Evolutionary conservation across 2,329 filamentous ascomycete species (phyloP).

Genomic region (Achaetomium macrosporum): DNA sequence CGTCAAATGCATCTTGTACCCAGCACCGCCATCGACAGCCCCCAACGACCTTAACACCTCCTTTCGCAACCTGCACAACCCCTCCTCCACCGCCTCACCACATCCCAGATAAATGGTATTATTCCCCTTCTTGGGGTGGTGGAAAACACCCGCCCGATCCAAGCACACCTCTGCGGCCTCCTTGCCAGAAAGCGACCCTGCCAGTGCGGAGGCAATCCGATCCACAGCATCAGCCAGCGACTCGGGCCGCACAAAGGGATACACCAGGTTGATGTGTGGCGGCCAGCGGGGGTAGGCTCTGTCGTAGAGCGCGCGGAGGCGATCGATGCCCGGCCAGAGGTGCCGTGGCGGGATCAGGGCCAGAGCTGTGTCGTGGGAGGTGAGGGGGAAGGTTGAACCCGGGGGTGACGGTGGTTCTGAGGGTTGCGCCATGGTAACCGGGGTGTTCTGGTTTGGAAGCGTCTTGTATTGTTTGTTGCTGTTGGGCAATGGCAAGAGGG

Average conservation of each 20-base stretch:
- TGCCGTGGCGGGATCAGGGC: constrained; percentile 51
- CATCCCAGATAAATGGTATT: constrained; percentile 46
- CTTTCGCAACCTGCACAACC: constrained; percentile 32
- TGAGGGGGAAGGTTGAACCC: constrained; percentile 16
- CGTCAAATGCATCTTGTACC: constrained; percentile 50
- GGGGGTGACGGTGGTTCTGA: neutral
- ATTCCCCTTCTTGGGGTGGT: constrained; percentile 36
- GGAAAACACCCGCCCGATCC: constrained; percentile 41
- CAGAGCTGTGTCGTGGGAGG: constrained; percentile 53
- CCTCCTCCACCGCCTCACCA: constrained; percentile 18
- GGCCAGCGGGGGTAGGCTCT: constrained; percentile 57
- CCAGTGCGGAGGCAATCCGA: constrained; percentile 28
- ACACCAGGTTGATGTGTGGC: constrained; percentile 60
- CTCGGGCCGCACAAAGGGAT: constrained; percentile 54
- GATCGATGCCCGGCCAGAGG: constrained; percentile 45
- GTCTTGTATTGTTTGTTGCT: too few relatives aligned
- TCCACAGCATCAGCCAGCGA: constrained; percentile 39
- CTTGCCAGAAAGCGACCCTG: neutral
- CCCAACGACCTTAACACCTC: constrained; percentile 34
- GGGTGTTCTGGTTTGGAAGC: too few relatives aligned
- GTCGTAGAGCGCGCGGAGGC: constrained; percentile 57
- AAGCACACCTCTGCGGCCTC: constrained; percentile 31
- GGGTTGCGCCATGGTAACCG: constrained; percentile 17
- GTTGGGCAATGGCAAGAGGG: neutral
- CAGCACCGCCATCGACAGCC: constrained; percentile 16